Conservation (phyloP, 208 protist genomes). For the Trypanosoma melophagium region DNA sequence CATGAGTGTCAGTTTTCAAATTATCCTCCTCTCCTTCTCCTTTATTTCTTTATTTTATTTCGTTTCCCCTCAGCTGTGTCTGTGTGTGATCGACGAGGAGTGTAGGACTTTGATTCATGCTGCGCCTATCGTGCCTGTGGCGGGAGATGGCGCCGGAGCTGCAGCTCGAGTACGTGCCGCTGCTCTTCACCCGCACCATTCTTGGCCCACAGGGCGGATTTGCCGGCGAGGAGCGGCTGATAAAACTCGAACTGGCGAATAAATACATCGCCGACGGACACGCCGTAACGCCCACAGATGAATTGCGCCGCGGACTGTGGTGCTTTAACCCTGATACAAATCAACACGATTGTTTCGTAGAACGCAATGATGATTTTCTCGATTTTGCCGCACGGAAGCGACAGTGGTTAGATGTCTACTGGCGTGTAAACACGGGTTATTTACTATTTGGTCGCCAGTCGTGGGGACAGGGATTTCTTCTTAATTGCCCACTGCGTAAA, state of each 20-base stretch:
- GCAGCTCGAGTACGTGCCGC: conserved; percentile 86
- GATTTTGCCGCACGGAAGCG: conserved; percentile 90
- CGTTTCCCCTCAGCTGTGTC: no score
- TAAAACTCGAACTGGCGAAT: conserved; percentile 84
- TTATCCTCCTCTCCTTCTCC: no score
- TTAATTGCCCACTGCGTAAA: conserved; percentile 90
- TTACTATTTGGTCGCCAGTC: conserved; percentile 86
- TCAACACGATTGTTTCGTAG: conserved; percentile 84
- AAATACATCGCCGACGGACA: conserved; percentile 80
- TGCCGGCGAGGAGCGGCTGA: conserved; percentile 88
- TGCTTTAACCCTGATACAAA: conserved; percentile 89
- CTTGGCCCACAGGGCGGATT: conserved; percentile 88
- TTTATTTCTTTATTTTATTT: no score
- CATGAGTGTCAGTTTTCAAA: no score
- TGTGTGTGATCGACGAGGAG: no score
- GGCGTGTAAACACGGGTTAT: conserved; percentile 92
- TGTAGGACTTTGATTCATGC: conserved; percentile 64
- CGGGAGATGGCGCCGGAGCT: conserved; percentile 86
- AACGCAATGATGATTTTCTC: conserved; percentile 87
- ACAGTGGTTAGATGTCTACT: conserved; percentile 93
- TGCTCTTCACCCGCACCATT: conserved; percentile 87
- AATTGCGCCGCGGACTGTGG: conserved; percentile 81
- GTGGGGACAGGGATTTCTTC: conserved; percentile 86
- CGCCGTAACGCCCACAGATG: conserved; percentile 58
- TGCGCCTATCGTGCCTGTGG: conserved; percentile 61